phyloP scores from a whole-genome alignment of 495 filamentous ascomycete species.

The Tirmania nivea region DNA sequence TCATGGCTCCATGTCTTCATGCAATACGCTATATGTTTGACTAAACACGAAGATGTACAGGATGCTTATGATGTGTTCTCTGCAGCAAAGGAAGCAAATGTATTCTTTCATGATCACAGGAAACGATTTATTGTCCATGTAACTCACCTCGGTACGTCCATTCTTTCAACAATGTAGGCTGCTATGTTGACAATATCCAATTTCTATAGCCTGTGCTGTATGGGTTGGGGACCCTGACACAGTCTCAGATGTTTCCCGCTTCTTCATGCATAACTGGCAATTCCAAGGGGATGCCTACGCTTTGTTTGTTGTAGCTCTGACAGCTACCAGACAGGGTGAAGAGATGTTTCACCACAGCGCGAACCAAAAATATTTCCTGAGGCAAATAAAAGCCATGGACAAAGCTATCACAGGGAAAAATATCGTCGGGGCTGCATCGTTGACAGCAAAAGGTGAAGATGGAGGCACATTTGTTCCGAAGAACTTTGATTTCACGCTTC shows the following conservation, averaged over 20 bases:
- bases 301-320: constrained; percentile 32
- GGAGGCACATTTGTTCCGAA: constrained; percentile 20
- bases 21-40: constrained; percentile 55
- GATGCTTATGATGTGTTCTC: constrained; percentile 60
- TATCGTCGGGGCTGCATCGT: constrained; percentile 21
- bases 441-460: constrained; percentile 14
- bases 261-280: constrained; percentile 69
- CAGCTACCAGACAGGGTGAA: constrained; percentile 13
- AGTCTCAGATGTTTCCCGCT: constrained; percentile 43
- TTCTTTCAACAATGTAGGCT: neutral
- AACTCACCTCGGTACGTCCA: constrained; percentile 47
- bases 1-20: constrained; percentile 83
- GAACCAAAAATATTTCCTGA: constrained; percentile 69
- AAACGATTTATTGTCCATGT: constrained; percentile 53
- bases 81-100: constrained; percentile 47
- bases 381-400: constrained; percentile 83
- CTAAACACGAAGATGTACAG: constrained; percentile 31
- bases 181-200: neutral
- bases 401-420: constrained; percentile 19
- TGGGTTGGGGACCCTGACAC: constrained; percentile 58
- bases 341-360: constrained; percentile 32
- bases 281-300: constrained; percentile 69
- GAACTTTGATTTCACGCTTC: constrained; percentile 46
- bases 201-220: constrained; percentile 48
- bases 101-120: constrained; percentile 49